Base-by-base conservation (phyloP, 495 filamentous ascomycete species). In the Penicillium nucicola region DNA sequence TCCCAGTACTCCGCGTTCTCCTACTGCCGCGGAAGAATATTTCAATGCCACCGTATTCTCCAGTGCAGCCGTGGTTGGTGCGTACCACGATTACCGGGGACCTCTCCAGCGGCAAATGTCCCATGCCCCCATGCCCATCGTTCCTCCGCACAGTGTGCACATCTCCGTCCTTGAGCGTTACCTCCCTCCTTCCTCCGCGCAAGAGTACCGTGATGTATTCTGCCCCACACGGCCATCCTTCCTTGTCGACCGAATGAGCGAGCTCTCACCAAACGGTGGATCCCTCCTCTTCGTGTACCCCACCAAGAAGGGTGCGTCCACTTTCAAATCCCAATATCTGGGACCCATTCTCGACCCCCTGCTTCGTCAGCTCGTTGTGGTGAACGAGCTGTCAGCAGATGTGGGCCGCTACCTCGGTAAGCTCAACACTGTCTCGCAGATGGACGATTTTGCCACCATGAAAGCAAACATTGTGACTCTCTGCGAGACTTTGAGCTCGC, bases 101-200 rank as follows among this genome's bases (percentile, higher is more conserved):
- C 72, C 65, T 2, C 65, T 75, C 19, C 66, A 69, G 46, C 43
- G 65, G 41, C 74, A 58, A 28, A 50, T 64, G 47, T 64, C 62
- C 42, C 72, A 69, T 20, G 76, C 74, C 15, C 84, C 84, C 7
- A 75, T 80, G 55, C 82, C 82, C 6, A 76, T 87, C 45, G 82
- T 88, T 5, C 78, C 84, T 0, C 85, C 85, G 5, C 75, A 72
- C 37, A 86, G 76, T 35, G 75, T 88, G 19, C 77, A 86, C 44
- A 68, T 87, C 36, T 83, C 85, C 1, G 69, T 88, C 11, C 70
- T 89, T 7, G 86, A 89, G 62, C 83, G 86, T 5, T 89, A 84
- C 61, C 83, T 89, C 5, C 86, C 86, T 41, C 86, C 86, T 12
- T 72, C 80, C 1, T 80, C 81, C 5, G 50, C 58, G 4, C 70